These are phyloP conservation scores for Beauveria brongniartii DNA, from an alignment of 2,329 filamentous ascomycete species.

Conservation along the genomic window DNA sequence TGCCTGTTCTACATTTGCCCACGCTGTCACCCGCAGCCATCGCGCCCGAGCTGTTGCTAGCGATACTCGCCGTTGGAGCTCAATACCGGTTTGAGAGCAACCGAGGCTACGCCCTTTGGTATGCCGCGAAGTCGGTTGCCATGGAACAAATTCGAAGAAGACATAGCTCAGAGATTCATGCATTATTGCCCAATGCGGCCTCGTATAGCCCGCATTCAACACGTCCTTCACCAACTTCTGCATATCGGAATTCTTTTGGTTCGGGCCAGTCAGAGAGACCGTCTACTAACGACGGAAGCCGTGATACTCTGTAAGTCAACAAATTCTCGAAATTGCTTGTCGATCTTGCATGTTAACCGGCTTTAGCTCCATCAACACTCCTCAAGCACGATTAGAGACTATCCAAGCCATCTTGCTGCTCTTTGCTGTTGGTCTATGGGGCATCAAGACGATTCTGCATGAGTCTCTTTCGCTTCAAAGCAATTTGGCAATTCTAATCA, in stretches of 20 bases:
- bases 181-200: conserved; percentile 46
- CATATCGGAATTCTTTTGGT: conserved; percentile 50
- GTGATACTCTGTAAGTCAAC: conserved; percentile 49
- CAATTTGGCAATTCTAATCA: conserved; percentile 47
- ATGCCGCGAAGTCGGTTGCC: conserved; percentile 50
- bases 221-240: conserved; percentile 48
- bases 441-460: conserved; percentile 50
- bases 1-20: conserved; percentile 57
- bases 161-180: conserved; percentile 49
- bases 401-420: conserved; percentile 56
- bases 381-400: conserved; percentile 53
- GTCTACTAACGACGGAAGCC: conserved; percentile 49
- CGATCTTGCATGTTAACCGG: background rate
- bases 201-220: conserved; percentile 55
- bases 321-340: background rate
- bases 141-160: conserved; percentile 50
- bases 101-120: conserved; percentile 52
- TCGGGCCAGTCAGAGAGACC: conserved; percentile 50
- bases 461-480: conserved; percentile 54
- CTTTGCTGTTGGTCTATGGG: conserved; percentile 54
- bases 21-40: conserved; percentile 56
- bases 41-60: conserved; percentile 60
- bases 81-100: conserved; percentile 57
- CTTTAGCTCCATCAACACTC: conserved; percentile 48
- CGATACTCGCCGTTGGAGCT: conserved; percentile 59